Evolutionary conservation across 2,329 filamentous ascomycete species (phyloP), one percentile per base, ranked within the genome.

Genomic region (Trichoderma sp.): DNA sequence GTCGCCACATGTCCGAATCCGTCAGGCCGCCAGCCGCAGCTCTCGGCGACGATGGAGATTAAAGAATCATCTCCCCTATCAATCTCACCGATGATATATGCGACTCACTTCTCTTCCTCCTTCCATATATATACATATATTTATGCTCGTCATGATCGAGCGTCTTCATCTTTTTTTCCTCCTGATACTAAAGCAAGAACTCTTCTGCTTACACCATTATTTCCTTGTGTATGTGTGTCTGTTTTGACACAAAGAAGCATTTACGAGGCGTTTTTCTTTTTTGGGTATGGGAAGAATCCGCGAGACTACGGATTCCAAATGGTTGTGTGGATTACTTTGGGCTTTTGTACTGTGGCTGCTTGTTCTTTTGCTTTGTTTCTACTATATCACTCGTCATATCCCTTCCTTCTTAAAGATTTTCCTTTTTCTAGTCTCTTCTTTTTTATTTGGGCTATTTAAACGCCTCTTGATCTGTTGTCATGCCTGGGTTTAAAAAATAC

Each of bases 1-100:
- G 87, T 56, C 82, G 82, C 63, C 79, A 78, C 39, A 82, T 83
- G 2, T 82, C 85, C n/a, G 84, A 85, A 37, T 86, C 85, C n/a
- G 81, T 88, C 58, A 82, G 83, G 46, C 85, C 86, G 46, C 82
- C 84, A 14, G 74, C 81, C 1, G 83, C 83, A 70, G 81, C 81
- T 26, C 84, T 83, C 67, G 85, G 87, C 71, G 85, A 87, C 69
- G 86, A 87, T 71, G 78, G 79, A 39, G 79, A 81, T 59, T 63
- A 54, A 64, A 54, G 11, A 14, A 24, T 30, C 3, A 18, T 18
- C 8, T 8, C 32, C 34, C 51, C 8, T 61, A 37, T 4, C 11
- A 3, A n/a, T 60, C 16, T 60, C 52, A 24, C 46, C 26, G n/a
- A 64, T 49, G 18, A 51, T 13, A 43, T 28, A 37, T 11, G 28